Evolutionary conservation across 2,329 filamentous ascomycete species (phyloP), one percentile per base, ranked within the genome.

Genomic region (Tolypocladium amazonense): DNA sequence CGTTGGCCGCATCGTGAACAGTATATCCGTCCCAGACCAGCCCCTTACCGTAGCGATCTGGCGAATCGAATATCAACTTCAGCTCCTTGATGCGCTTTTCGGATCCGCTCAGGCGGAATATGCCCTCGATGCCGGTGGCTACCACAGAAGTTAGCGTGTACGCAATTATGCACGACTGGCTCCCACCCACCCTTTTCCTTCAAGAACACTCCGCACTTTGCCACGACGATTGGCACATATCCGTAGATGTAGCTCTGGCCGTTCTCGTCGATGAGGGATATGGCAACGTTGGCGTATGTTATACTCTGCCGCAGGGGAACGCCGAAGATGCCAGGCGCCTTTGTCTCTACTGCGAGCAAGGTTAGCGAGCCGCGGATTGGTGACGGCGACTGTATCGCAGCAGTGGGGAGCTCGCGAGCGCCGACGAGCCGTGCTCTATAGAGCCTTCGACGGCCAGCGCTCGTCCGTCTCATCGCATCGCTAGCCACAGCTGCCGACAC

Each of bases 1-100:
- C 93, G 70, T 97, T 99, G 68, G 94, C 92, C 33, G 94, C 94
- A 81, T 99, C 94, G 74, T 99, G 94, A 50, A 99, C 94, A 0
- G 94, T 99, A 73, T 96, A 99, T 55, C 94, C 94, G 55, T 91
- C 89, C 94, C 94, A 99, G 68, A 96, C 90, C 33, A 99, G 81
- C 20, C 94, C 94, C 75, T 99, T 99, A 59, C 94, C 94, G 72
- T 96, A 99, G 67, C 92, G 84, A 68, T 96, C 91, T 47, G 94
- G 94, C 0, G 93, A 96, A 74, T 97, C 90, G 74, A 99, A 99
- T 3, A 91, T 84, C 35, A 83, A 85, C 73, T 95, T 93, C 37
- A 99, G 83, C 73, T 97, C 94, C 73, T 97, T 99, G 77, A 99
- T 99, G 63, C 94, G 89, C 77, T 97, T 97, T 71, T 96, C 93